Conservation (phyloP, 2,329 filamentous ascomycete species). For the Exophiala mesophila region DNA sequence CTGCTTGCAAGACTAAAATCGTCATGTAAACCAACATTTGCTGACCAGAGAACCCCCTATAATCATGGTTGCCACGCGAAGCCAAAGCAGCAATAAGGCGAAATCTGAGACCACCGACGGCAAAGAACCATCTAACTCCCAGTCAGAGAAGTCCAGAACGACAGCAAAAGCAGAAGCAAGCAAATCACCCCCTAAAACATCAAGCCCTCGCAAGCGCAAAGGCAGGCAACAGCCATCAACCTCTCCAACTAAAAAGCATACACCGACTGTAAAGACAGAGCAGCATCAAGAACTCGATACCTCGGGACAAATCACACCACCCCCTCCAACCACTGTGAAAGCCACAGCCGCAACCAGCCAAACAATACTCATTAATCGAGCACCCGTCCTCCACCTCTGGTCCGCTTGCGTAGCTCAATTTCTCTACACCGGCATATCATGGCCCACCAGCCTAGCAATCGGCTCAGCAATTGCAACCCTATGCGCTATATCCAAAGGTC, state of each 20-base stretch:
- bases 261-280: constrained; percentile 1
- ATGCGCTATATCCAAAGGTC: constrained; percentile 24
- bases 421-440: constrained; percentile 16
- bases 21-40: too few species aligned
- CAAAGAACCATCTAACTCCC: background rate
- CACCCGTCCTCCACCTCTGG: constrained; percentile 24
- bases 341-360: constrained; percentile 5
- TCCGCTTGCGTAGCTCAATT: constrained; percentile 16
- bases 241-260: background rate
- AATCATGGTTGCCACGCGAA: too few species aligned
- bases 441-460: constrained; percentile 16
- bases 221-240: background rate
- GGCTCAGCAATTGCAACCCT: constrained; percentile 19
- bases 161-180: constrained; percentile 1
- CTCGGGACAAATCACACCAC: constrained; percentile 5
- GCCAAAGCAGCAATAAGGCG: too few species aligned
- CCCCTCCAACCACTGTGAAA: background rate
- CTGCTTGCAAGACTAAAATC: too few species aligned
- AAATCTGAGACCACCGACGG: too few species aligned
- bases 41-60: too few species aligned
- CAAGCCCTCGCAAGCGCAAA: background rate
- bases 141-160: background rate
- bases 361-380: constrained; percentile 22
- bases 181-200: background rate
- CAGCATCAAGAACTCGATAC: constrained; percentile 6